Base-by-base conservation (phyloP, 805 yeast species). In the Suhomyces prunicola region DNA sequence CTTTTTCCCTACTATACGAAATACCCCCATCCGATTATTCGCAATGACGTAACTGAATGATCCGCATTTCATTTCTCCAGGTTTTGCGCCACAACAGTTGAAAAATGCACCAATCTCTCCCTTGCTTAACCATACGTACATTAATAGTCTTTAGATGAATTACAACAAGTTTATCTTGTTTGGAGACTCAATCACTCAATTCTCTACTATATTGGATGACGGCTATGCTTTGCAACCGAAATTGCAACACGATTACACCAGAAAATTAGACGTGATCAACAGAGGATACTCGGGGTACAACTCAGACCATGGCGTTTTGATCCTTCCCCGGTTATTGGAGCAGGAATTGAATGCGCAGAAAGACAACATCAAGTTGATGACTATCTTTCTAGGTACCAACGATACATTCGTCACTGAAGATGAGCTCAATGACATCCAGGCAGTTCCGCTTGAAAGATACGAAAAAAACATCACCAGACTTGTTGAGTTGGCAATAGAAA, bases 201-300 rank as follows among this genome's bases (percentile, higher is more conserved):
- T 66, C 57, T 69, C 82, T 29, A 78, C 64, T 60, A 68, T 73
- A 47, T 75, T 74, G 15, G 58, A 55, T 2, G 44, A 47, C 50
- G 62, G 70, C n/a, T 84, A 82, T 62, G 71, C 77, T 5, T 63
- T 79, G 27, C 84, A 82, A 2, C 75, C 87, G 0, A 84, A 80
- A 0, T 61, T 87, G 24, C 76, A 71, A 39, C 61, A 74, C 29
- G 33, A 44, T n/a, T 88, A 88, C 64, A 68, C 76, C 1, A 76
- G 96, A 44, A 81, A 77, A 62, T 59, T 89, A 46, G 93, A 89
- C 57, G 72, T 92, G 2, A 62, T 90, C 1, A 84, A 81, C 41
- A 73, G 96, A 54, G 97, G 97, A 0, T 89, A 73, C 61, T 64
- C 83, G 1, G 97, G 97, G 0, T 91, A 88, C 71, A 88, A 79